Evolutionary conservation across 192 early-diverging fungal species (phyloP).

Genomic region (Anaeromyces robustus): DNA sequence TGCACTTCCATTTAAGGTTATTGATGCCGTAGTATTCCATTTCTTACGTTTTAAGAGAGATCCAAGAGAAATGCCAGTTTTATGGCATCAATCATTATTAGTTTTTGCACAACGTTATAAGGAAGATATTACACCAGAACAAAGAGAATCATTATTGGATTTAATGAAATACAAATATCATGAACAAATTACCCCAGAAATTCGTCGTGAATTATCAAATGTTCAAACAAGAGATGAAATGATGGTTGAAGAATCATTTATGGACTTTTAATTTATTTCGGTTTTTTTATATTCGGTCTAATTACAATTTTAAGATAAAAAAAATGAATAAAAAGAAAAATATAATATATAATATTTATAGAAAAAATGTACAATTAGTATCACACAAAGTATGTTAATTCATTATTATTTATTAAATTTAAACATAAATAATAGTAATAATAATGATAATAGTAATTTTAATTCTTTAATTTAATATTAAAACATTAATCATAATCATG

Average conservation of each 20-base stretch:
- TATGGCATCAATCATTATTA: conserved; percentile 93
- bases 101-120: conserved; percentile 97
- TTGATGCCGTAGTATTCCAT: conserved; percentile 91
- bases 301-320: too few species aligned
- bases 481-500: too few species aligned
- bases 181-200: conserved; percentile 74
- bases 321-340: too few species aligned
- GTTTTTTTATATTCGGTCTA: too few species aligned
- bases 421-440: too few species aligned
- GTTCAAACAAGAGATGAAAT: conserved; percentile 1
- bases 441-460: too few species aligned
- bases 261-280: background rate
- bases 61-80: conserved; percentile 68
- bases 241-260: background rate
- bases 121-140: conserved; percentile 83
- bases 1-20: conserved; percentile 89
- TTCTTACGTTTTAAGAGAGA: conserved; percentile 78
- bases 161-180: conserved; percentile 69
- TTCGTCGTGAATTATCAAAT: conserved; percentile 65
- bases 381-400: too few species aligned
- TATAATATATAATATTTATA: too few species aligned
- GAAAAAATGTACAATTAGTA: too few species aligned
- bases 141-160: conserved; percentile 77
- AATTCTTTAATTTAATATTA: too few species aligned
- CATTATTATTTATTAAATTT: too few species aligned